Percentiles rank a stretch among this genome's conserved stretches.
These are phyloP conservation scores for Cladosporium cucumerinum DNA, from an alignment of 2,329 filamentous ascomycete species.

Conservation along the genomic window DNA sequence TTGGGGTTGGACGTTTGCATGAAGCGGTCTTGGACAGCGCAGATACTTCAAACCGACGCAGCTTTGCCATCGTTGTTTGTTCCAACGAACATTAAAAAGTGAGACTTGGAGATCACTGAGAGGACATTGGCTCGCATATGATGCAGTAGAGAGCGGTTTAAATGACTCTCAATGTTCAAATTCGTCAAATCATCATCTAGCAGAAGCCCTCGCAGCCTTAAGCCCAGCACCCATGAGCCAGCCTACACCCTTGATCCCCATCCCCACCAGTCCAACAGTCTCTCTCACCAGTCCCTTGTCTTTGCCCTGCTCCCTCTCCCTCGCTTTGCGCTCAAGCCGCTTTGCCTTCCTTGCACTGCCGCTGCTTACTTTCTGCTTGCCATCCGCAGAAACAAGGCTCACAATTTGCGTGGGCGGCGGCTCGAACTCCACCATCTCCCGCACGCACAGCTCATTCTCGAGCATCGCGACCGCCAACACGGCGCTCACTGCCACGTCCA, in stretches of 20 bases:
- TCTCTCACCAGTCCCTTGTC: conserved; percentile 40
- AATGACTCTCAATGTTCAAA: neutral
- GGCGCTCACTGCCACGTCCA: conserved; percentile 44
- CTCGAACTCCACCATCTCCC: conserved; percentile 31
- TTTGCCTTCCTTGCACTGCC: conserved; percentile 7
- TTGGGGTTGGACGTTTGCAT: neutral
- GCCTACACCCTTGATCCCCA: conserved; percentile 43
- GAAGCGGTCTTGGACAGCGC: neutral
- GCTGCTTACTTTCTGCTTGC: conserved; percentile 22
- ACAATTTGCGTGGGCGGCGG: conserved; percentile 28
- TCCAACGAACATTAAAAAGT: no score
- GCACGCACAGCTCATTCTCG: conserved; percentile 35
- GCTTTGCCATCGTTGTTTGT: neutral
- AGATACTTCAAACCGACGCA: neutral
- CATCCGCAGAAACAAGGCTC: neutral
- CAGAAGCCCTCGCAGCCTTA: conserved; percentile 35
- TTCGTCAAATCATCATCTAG: neutral
- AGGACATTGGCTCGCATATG: neutral
- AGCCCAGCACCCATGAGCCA: conserved; percentile 42
- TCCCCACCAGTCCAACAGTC: conserved; percentile 39
- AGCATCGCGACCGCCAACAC: conserved; percentile 46
- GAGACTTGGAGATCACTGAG: neutral
- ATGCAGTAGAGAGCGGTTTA: neutral
- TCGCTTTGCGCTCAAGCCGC: conserved; percentile 18
- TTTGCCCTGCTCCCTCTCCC: conserved; percentile 30